Conservation (phyloP, 768 basidiomycete species). For the Calocera cornea region DNA sequence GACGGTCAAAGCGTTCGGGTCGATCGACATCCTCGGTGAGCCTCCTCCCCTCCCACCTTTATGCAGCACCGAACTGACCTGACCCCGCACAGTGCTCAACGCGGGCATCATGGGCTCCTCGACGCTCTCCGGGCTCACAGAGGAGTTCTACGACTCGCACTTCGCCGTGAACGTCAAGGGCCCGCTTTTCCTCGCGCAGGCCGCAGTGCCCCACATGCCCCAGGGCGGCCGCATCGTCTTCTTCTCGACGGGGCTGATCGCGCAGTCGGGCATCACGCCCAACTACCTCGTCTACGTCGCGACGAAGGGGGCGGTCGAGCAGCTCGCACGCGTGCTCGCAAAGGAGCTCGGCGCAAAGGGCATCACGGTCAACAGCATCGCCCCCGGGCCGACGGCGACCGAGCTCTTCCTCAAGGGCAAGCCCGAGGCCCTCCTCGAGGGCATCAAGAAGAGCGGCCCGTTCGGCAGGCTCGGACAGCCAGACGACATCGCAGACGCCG, state of each 20-base stretch:
- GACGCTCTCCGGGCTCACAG: conserved; percentile 37
- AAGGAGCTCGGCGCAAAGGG: conserved; percentile 43
- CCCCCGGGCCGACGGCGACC: conserved; percentile 44
- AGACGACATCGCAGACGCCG: conserved; percentile 42
- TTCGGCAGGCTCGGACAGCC: conserved; percentile 34
- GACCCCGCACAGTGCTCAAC: conserved; percentile 31
- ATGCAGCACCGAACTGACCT: not conserved
- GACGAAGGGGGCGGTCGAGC: conserved; percentile 39
- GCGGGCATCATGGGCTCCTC: conserved; percentile 44
- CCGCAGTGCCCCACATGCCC: conserved; percentile 32
- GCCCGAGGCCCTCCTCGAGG: conserved; percentile 32
- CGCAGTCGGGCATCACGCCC: conserved; percentile 32
- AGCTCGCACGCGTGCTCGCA: conserved; percentile 42
- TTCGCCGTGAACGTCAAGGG: conserved; percentile 46
- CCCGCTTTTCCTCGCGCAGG: conserved; percentile 42
- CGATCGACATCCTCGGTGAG: conserved; percentile 36
- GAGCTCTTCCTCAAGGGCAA: conserved; percentile 44
- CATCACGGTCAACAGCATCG: conserved; percentile 45
- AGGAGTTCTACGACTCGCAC: conserved; percentile 39
- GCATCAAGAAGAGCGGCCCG: conserved; percentile 35
- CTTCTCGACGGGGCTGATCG: conserved; percentile 40
- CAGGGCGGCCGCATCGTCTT: conserved; percentile 43
- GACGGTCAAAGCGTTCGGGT: conserved; percentile 36
- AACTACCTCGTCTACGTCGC: conserved; percentile 40
- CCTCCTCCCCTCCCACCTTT: not conserved